Base-by-base conservation (phyloP, 2,329 filamentous ascomycete genomes). In the Didymella pomorum region DNA sequence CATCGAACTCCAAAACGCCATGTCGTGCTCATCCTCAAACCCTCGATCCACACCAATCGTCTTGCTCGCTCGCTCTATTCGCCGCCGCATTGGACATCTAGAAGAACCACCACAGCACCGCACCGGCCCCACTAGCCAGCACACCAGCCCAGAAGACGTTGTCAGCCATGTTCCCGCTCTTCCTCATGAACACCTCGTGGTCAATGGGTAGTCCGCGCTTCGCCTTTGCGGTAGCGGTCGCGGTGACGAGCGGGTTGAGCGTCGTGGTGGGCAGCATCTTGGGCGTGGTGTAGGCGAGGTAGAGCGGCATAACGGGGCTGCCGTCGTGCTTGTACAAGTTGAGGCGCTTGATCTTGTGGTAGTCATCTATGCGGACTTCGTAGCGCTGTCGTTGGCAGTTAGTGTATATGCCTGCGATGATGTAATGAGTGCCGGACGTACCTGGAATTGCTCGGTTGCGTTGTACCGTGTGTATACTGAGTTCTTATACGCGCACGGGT, bases 231-330 rank as follows among this genome's bases (percentile, higher is more conserved):
- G n/a, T 39, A 9, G 35, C 74, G 1, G 69, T 74, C 11, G 74
- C 65, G 14, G 76, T 76, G 3, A 73, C 71, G 20, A 77, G 71
- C 0, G 87, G 86, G 68, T 90, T 87, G 59, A 91, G 79, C 0
- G 87, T 89, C 11, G 81, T 80, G 3, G 88, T 90, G 2, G 89
- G 88, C 6, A 91, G 83, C 87, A 91, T 91, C 69, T 87, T 78
- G 0, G 89, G 88, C 5, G 87, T 84, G 12, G 76, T 81, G 71
- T 83, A 86, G 62, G 83, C 84, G 44, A 89, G 81, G 74, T 89
- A 91, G 80, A 92, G 82, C 11, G 89, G 88, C 64, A 88, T 84
- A 77, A 90, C 78, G 11, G 87, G 87, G 1, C 85, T 77, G 57
- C 88, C 89, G 70, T 90, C 86, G 66, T 83, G 86, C 66, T 83